Conservation (phyloP, 140 eudicot species). For the Oenanthe javanica region DNA sequence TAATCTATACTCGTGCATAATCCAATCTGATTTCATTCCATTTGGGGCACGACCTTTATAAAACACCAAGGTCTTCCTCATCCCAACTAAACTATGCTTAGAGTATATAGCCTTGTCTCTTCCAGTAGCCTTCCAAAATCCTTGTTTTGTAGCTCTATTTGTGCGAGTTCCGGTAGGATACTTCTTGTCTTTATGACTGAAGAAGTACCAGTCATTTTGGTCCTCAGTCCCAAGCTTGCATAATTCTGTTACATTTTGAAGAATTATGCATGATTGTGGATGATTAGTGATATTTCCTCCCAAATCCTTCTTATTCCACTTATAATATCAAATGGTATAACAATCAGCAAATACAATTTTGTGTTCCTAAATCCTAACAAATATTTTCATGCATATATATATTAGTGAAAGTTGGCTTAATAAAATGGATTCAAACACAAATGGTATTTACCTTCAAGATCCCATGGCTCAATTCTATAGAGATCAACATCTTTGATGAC, state of each 20-base stretch:
- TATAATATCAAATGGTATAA: too few relatives aligned
- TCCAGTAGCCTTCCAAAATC: slow-evolving; percentile 97
- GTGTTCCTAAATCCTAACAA: too few relatives aligned
- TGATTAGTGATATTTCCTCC: background rate
- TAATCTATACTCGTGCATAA: slow-evolving; percentile 82
- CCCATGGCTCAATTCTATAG: slow-evolving; percentile 95
- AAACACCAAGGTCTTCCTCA: slow-evolving; percentile 90
- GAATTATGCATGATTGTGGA: background rate
- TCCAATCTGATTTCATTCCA: slow-evolving; percentile 90
- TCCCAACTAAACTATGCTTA: slow-evolving; percentile 62
- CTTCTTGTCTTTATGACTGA: slow-evolving; percentile 89
- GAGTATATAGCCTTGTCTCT: slow-evolving; percentile 80
- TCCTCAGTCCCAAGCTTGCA: slow-evolving; percentile 88
- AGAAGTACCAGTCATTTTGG: slow-evolving; percentile 87
- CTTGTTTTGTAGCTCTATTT: slow-evolving; percentile 79
- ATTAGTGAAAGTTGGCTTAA: background rate
- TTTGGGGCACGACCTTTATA: slow-evolving; percentile 91
- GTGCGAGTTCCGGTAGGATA: slow-evolving; percentile 96
- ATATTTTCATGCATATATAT: too few relatives aligned
- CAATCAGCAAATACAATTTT: too few relatives aligned
- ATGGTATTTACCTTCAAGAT: slow-evolving; percentile 66
- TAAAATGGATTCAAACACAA: slow-evolving; percentile 7
- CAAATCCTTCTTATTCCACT: too few relatives aligned
- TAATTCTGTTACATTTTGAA: slow-evolving; percentile 33
- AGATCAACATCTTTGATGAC: slow-evolving; percentile 88